Evolutionary conservation across 768 basidiomycete species (phyloP).

Genomic region (Hemileccinum impolitum): DNA sequence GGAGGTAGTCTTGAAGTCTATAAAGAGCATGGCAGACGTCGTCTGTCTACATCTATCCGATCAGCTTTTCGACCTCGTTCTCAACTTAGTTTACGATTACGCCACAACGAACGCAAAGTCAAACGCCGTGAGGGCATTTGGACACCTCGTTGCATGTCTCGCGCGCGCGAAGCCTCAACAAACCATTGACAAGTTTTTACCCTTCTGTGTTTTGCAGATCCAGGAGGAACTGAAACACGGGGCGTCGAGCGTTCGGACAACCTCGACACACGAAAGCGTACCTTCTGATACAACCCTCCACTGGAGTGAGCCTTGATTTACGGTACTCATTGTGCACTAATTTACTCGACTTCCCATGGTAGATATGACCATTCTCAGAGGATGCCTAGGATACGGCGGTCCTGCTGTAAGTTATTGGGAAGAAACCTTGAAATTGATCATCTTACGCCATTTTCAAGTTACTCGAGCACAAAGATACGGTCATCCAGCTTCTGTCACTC

Average conservation of each 20-base stretch:
- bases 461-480: conserved; percentile 61
- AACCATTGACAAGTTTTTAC: conserved; percentile 77
- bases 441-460: conserved; percentile 42
- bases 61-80: conserved; percentile 74
- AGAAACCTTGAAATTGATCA: background rate
- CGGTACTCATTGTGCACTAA: background rate
- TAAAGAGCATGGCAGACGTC: conserved; percentile 78
- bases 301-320: conserved; percentile 63
- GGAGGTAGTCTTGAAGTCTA: conserved; percentile 71
- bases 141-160: conserved; percentile 81
- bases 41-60: conserved; percentile 68
- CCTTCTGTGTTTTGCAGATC: conserved; percentile 72
- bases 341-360: background rate
- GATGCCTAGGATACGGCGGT: conserved; percentile 76
- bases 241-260: conserved; percentile 82
- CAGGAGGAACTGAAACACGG: conserved; percentile 85
- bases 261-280: conserved; percentile 66
- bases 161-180: conserved; percentile 74
- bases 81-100: conserved; percentile 83
- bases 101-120: conserved; percentile 86
- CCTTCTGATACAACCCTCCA: conserved; percentile 88
- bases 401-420: conserved; percentile 42
- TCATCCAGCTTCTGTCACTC: conserved; percentile 59
- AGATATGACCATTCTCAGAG: conserved; percentile 83
- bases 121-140: conserved; percentile 88